Base-by-base conservation (phyloP, 2,329 filamentous ascomycete genomes). In the Xylariaceae sp. region DNA sequence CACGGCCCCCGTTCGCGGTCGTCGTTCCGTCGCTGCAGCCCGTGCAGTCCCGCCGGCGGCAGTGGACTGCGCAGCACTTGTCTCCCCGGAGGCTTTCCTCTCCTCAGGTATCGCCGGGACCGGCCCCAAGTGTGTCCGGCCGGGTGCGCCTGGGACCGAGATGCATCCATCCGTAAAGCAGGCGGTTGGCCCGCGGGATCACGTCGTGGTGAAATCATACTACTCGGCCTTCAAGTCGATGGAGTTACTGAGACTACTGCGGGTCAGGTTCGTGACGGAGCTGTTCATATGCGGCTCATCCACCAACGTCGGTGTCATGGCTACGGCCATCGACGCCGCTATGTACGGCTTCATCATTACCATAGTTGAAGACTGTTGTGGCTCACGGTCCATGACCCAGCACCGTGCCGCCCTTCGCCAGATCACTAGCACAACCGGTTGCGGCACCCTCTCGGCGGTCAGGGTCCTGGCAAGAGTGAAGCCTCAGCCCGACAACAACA, bases 321-420 rank as follows among this genome's bases (percentile, higher is more conserved):
- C 92, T 6, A 96, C 90, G 1, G 88, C 88, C 3, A 72, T 94
- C 47, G 92, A 96, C 56, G 92, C 90, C 9, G 89, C 87, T 2
- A 78, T 84, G 14, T 85, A 96, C 60, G 92, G 89, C 4, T 81
- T 94, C 54, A 72, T 78, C n/a, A 87, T 96, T 54, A 92, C 85
- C 4, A 69, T 97, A 9, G 69, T 97, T 27, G 82, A 92, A 36
- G 88, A 97, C 59, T 96, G 89, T 60, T 78, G 94, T 39, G 89
- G 88, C 9, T 95, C 83, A 55, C 78, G 86, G 32, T 80, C 71
- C 51, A 76, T 80, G 41, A 62, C 68, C 13, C 78, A 87, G 30
- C 88, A 94, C 51, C 68, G 76, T 31, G 70, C 77, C 47, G 84
- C 89, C 0, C 68, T 94, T 50, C 72, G 74, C 36, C 77, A 79